Base-by-base conservation (phyloP, 495 filamentous ascomycete genomes). In the Podospora pseudoanserina region DNA sequence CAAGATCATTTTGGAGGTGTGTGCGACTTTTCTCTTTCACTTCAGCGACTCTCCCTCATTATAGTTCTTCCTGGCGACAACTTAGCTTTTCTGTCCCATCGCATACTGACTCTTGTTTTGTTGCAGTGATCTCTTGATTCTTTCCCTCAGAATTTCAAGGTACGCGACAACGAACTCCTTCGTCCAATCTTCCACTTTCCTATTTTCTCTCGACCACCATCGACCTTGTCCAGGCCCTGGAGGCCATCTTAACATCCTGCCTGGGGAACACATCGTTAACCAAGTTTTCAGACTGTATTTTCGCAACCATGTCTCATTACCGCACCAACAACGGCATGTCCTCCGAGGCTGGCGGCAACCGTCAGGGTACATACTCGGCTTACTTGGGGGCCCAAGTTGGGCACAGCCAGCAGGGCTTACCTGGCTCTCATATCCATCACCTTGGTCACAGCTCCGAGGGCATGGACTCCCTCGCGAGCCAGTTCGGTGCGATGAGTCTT, bases 401-500 rank as follows among this genome's bases (percentile, higher is more conserved):
- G 60, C 64, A 39, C n/a, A n/a, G 26, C 32, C 76, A 75, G 57
- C 75, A 77, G 59, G 73, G 76, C 53, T 54, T 54, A 1, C 63
- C 65, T 5, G 44, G 67, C 4, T 49, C 72, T 1, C 75, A 77
- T 66, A 70, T 71, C 9, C 74, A 76, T 63, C 74, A 77, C 7
- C 60, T 72, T 53, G 73, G 68, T 20, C 72, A 75, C 32, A 66
- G 63, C 11, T 44, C 67, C 27, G 74, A 75, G 44, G 68, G 70
- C 65, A 68, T 78, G 53, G 70, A 72, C n/a, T 70, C 74, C 5
- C 71, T 80, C 4, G 72, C 79, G 71, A 79, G 66, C 32, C 79
- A 80, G 23, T 83, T 84, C 73, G 74, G 77, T 63, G 71, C 73
- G n/a, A 68, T 84, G 26, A 69, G 65, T 27, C 65, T 84, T 13